Evolutionary conservation across 345 rosid species (phyloP).

Genomic region (Bruguiera sexangula): DNA sequence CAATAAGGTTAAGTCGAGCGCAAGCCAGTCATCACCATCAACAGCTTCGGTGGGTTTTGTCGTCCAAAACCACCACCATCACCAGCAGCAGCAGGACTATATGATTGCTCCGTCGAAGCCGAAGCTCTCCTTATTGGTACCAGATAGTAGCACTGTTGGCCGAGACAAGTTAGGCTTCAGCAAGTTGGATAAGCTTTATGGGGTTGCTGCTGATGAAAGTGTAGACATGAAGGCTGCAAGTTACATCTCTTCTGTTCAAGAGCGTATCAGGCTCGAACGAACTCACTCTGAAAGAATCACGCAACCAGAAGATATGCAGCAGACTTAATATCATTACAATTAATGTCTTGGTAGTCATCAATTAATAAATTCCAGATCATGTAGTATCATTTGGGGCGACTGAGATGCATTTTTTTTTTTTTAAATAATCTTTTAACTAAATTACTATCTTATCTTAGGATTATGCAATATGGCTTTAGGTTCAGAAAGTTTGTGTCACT

Average conservation of each 20-base stretch:
- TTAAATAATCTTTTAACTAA: too few relatives aligned
- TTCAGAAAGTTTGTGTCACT: too few relatives aligned
- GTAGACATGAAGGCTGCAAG: slow-evolving; percentile 47
- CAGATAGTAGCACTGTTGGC: slow-evolving; percentile 14
- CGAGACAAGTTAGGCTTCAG: slow-evolving; percentile 25
- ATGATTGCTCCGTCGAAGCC: slow-evolving; percentile 35
- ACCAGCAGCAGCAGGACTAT: slow-evolving; percentile 23
- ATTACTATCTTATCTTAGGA: too few relatives aligned
- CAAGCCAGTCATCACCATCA: slow-evolving; percentile 25
- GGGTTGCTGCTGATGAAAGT: slow-evolving; percentile 34
- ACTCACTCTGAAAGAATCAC: slow-evolving; percentile 23
- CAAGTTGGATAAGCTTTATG: slow-evolving; percentile 31
- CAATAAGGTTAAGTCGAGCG: slow-evolving; percentile 29
- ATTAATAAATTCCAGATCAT: too few relatives aligned
- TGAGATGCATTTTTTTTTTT: too few relatives aligned
- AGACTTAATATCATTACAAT: neutral
- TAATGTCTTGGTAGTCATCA: too few relatives aligned
- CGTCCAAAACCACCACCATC: slow-evolving; percentile 1
- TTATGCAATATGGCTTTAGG: too few relatives aligned
- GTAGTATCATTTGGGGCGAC: too few relatives aligned
- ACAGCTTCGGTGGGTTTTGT: slow-evolving; percentile 20
- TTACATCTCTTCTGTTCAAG: slow-evolving; percentile 53
- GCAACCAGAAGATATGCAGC: slow-evolving; percentile 10
- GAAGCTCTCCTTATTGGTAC: slow-evolving; percentile 35
- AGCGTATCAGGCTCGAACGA: slow-evolving; percentile 56